A percentile compares a stretch with the other conserved stretches of the same genome.
Conservation (phyloP, 1,139 yeast genomes). For the Hyphopichia fennica region DNA sequence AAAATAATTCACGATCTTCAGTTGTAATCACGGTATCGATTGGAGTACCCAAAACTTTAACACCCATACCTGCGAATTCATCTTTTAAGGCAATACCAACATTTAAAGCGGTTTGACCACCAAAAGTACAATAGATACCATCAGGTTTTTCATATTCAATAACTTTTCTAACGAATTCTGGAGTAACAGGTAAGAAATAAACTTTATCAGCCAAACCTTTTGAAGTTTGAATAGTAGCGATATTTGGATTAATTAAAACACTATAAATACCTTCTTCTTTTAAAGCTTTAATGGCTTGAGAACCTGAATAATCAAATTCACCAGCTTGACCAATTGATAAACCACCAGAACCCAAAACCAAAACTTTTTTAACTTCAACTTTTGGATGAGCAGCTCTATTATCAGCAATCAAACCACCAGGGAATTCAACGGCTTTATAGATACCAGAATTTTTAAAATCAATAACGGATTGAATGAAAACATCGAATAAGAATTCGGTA, state of each 20-base stretch:
- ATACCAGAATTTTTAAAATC: constrained; percentile 56
- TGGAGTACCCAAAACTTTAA: constrained; percentile 96
- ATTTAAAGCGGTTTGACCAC: constrained; percentile 97
- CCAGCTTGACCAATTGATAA: constrained; percentile 99
- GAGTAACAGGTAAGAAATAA: constrained; percentile 93
- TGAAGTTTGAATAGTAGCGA: constrained; percentile 96
- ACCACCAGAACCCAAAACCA: constrained; percentile 97
- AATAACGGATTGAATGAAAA: constrained; percentile 79
- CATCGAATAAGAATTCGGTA: constrained; percentile 95
- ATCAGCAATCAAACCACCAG: constrained; percentile 80
- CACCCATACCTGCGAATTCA: constrained; percentile 83
- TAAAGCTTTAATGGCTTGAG: constrained; percentile 95
- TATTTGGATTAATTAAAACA: constrained; percentile 91
- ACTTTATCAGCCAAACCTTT: constrained; percentile 94
- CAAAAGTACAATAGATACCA: constrained; percentile 91
- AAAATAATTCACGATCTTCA: constrained; percentile 95
- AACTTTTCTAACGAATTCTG: constrained; percentile 91
- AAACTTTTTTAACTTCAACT: constrained; percentile 86
- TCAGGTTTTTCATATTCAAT: constrained; percentile 96
- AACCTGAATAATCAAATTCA: constrained; percentile 96
- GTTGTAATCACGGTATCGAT: constrained; percentile 92
- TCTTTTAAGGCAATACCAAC: constrained; percentile 98
- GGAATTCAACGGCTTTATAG: constrained; percentile 78
- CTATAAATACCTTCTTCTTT: constrained; percentile 86
- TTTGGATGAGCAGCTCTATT: constrained; percentile 64